A percentile compares a stretch with the other conserved stretches of the same genome.
Evolutionary conservation across 2,329 filamentous ascomycete genomes (phyloP).

Genomic region (Nakataea oryzae): DNA sequence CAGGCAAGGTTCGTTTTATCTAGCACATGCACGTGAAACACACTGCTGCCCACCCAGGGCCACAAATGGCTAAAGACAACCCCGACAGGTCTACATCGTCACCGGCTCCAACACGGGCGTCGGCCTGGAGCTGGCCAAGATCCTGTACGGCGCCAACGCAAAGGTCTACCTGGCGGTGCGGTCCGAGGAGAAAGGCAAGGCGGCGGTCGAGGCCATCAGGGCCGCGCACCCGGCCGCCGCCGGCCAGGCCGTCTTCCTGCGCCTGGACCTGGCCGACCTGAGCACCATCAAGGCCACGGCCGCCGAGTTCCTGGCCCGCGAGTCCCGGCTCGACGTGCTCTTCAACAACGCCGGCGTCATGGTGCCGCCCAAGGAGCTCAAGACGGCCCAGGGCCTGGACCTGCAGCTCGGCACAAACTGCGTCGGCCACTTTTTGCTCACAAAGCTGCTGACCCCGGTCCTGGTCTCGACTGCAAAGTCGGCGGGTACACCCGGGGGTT

Average conservation of each 20-base stretch:
- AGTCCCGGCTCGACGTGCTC: conserved; percentile 22
- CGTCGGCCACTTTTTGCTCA: conserved; percentile 11
- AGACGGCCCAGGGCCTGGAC: conserved; percentile 34
- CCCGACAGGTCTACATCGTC: conserved; percentile 32
- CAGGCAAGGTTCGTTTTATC: conserved; percentile 10
- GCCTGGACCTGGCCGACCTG: conserved; percentile 19
- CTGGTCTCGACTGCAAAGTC: conserved; percentile 10
- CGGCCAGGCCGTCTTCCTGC: conserved; percentile 21
- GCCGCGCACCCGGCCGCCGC: conserved; percentile 8
- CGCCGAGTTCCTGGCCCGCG: conserved; percentile 11
- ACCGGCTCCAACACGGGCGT: conserved; percentile 26
- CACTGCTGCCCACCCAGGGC: background rate
- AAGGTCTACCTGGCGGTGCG: conserved; percentile 41
- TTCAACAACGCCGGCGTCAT: conserved; percentile 30
- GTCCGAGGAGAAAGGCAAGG: conserved; percentile 24
- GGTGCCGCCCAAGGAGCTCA: conserved; percentile 13
- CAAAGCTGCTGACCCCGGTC: conserved; percentile 13
- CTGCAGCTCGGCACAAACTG: conserved; percentile 12
- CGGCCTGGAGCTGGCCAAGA: conserved; percentile 34
- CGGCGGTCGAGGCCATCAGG: conserved; percentile 29
- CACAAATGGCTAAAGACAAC: background rate
- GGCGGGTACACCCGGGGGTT: background rate
- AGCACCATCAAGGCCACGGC: conserved; percentile 13
- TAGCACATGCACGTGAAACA: too few relatives aligned
- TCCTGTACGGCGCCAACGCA: conserved; percentile 38